phyloP scores from a whole-genome alignment of 306 rosid genomes.

The Gleditsia sinensis region DNA sequence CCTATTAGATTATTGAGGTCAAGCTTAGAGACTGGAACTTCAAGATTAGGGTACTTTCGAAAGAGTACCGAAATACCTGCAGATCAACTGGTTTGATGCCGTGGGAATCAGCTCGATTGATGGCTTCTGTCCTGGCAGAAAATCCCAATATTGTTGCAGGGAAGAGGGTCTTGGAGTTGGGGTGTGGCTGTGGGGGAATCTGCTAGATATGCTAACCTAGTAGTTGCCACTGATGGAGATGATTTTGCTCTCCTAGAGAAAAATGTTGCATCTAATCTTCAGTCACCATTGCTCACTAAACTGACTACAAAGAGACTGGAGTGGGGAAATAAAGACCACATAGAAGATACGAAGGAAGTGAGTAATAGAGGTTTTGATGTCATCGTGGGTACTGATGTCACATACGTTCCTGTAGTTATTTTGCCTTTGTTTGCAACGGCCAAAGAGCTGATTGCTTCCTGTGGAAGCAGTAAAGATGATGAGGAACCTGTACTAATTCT shows the following conservation, averaged over 20 bases:
- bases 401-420: constrained; percentile 76
- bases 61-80: constrained; percentile 86
- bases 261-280: constrained; percentile 69
- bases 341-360: constrained; percentile 61
- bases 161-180: constrained; percentile 83
- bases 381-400: constrained; percentile 85
- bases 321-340: constrained; percentile 77
- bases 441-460: constrained; percentile 57
- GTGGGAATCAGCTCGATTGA: constrained; percentile 93
- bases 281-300: constrained; percentile 47
- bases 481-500: constrained; percentile 58
- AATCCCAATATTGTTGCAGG: constrained; percentile 73
- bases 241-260: constrained; percentile 55
- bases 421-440: constrained; percentile 82
- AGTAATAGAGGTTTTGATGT: constrained; percentile 64
- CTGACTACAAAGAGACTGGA: constrained; percentile 51
- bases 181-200: constrained; percentile 85
- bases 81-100: constrained; percentile 90
- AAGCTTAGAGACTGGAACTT: constrained; percentile 59
- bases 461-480: constrained; percentile 30
- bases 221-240: constrained; percentile 89
- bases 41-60: constrained; percentile 68
- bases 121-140: constrained; percentile 78
- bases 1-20: constrained; percentile 52
- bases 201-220: constrained; percentile 65